phyloP scores from a whole-genome alignment of 805 yeast species.

The Wickerhamiella allomyrinae region DNA sequence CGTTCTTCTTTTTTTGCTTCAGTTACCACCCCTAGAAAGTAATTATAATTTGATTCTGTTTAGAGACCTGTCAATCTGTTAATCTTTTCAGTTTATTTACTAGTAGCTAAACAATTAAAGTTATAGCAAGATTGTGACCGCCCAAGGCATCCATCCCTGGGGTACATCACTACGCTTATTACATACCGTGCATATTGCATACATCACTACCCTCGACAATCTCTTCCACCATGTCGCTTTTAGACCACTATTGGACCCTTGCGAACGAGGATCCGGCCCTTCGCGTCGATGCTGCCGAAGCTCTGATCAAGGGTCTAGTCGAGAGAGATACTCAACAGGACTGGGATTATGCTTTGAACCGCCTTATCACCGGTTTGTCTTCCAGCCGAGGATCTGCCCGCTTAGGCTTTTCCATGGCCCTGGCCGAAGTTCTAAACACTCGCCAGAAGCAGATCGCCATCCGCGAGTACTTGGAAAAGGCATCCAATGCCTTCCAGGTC shows the following conservation, averaged over 20 bases:
- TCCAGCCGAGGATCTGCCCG: slow-evolving; percentile 76
- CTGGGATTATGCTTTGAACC: slow-evolving; percentile 67
- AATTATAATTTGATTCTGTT: too few species aligned
- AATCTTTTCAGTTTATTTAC: too few species aligned
- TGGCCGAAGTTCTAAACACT: slow-evolving; percentile 40
- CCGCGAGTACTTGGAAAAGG: slow-evolving; percentile 26
- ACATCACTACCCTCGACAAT: not conserved
- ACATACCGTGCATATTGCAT: not conserved
- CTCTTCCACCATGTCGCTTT: slow-evolving; percentile 14
- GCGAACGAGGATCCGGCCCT: slow-evolving; percentile 66
- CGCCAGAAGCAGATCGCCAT: slow-evolving; percentile 26
- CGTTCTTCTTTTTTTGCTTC: too few species aligned
- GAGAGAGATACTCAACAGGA: slow-evolving; percentile 31
- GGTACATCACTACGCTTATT: too few species aligned
- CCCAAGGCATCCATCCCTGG: too few species aligned
- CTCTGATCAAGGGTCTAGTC: slow-evolving; percentile 45
- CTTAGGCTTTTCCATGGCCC: slow-evolving; percentile 75
- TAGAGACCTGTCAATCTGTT: too few species aligned
- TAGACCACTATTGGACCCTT: slow-evolving; percentile 59
- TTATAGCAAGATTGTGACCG: too few species aligned
- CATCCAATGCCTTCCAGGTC: slow-evolving; percentile 27
- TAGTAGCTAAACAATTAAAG: too few species aligned
- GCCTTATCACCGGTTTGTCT: slow-evolving; percentile 68
- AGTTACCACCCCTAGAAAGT: too few species aligned
- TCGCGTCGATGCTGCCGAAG: slow-evolving; percentile 57